Conservation (phyloP, 2,329 filamentous ascomycete genomes). For the Herpotrichia juniperi region DNA sequence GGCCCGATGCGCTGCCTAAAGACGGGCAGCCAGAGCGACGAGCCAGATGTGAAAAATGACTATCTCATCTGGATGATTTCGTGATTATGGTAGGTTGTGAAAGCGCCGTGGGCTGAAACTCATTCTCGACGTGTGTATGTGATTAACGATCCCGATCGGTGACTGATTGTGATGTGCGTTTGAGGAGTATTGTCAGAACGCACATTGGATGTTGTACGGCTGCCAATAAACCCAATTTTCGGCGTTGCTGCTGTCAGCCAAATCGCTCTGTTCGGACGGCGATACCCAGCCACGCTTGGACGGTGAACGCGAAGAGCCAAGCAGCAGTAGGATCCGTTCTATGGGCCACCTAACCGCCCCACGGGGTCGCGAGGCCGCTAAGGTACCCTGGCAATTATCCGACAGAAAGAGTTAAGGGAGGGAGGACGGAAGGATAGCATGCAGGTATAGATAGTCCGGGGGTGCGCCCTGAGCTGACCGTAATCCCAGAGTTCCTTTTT, state of each 20-base stretch:
- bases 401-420: conserved; percentile 8
- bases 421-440: conserved; percentile 10
- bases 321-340: conserved; percentile 31
- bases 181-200: conserved; percentile 16
- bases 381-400: conserved; percentile 22
- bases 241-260: conserved; percentile 12
- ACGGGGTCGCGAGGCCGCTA: conserved; percentile 37
- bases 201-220: conserved; percentile 28
- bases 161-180: not conserved
- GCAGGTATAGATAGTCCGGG: conserved; percentile 34
- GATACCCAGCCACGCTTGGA: conserved; percentile 34
- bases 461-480: conserved; percentile 2
- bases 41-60: too few relatives aligned
- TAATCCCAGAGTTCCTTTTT: conserved; percentile 2
- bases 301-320: conserved; percentile 29
- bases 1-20: conserved; percentile 29
- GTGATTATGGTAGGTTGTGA: too few relatives aligned
- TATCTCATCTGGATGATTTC: not conserved
- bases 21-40: not conserved
- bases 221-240: conserved; percentile 18
- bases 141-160: not conserved
- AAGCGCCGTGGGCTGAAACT: too few relatives aligned
- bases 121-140: not conserved
- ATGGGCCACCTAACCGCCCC: conserved; percentile 43
- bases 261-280: conserved; percentile 18